Base-by-base conservation (phyloP, 2,329 filamentous ascomycete genomes). In the Monilinia vaccinii-corymbosi region DNA sequence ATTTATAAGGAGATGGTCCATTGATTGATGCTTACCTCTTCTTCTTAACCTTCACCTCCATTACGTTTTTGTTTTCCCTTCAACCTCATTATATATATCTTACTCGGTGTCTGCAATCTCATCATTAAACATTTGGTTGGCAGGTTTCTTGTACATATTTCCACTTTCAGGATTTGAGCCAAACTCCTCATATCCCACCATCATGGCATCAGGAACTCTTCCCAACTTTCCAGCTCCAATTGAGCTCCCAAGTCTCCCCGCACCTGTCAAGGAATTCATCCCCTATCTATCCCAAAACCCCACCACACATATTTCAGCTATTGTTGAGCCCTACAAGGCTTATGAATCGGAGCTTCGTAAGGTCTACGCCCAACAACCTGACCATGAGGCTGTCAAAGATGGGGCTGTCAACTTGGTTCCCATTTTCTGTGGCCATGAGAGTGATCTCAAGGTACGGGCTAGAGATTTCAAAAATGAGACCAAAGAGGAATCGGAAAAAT, bases 311-410 rank as follows among this genome's bases (percentile, higher is more conserved):
- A 75, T 90, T 64, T 63, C 71, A 7, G 77, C 86, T 38, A 75
- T 91, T 56, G 72, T 90, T 60, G 74, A 79, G 55, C 87, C 87
- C 0, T 91, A 84, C 73, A 83, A 86, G 69, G 73, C 80, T 58
- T 89, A 85, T 66, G 88, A 91, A 71, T 78, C 81, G 50, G 78
- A 81, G 62, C 75, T 91, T 56, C 83, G 88, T 48, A 79, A 85
- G 63, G 68, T 87, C 21, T 91, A 85, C 67, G 87, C 87, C 42
- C 88, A 90, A 68, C 78, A 88, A 52, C 83, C 84, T 7, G 72
- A 76, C 56, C 82, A 88, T 63, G 77, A 81, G 8, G 73, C 77
- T 23, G 75, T 87, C 21, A 71, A 81, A 38, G 79, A 87, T 64
- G 77, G 77, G 8, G 72, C 79, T 61, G 73, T 87, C 69, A 89